Percentiles rank a stretch among this genome's conserved stretches.
Evolutionary conservation across 129 eudicot species (phyloP).

Genomic region (Saussurea involucrata): DNA sequence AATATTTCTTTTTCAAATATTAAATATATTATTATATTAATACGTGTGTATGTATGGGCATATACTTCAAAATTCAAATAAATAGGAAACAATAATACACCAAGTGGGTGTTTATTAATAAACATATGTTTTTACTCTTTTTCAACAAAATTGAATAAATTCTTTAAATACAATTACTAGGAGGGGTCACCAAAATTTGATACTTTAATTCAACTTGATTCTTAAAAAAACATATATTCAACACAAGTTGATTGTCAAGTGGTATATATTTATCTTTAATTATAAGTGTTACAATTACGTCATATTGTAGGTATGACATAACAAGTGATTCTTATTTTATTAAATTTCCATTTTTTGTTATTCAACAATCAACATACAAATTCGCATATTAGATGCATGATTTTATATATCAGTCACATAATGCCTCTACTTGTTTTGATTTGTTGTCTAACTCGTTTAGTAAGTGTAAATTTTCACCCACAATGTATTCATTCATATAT

Average conservation of each 20-base stretch:
- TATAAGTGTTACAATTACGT: not conserved
- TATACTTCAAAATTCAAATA: not conserved
- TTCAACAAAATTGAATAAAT: not conserved
- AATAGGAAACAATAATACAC: constrained; percentile 3
- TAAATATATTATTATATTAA: too few relatives aligned
- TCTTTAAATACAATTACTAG: not conserved
- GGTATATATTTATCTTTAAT: not conserved
- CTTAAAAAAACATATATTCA: not conserved
- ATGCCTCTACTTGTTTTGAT: not conserved
- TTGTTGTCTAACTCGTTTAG: not conserved
- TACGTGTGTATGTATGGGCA: not conserved
- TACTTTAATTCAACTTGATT: constrained; percentile 26
- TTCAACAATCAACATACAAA: too few relatives aligned
- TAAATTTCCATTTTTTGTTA: too few relatives aligned
- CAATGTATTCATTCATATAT: too few relatives aligned
- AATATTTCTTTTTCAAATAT: too few relatives aligned
- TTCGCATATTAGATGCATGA: not conserved
- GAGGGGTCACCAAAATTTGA: not conserved
- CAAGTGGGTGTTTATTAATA: constrained; percentile 17
- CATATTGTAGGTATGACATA: not conserved
- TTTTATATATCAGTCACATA: not conserved
- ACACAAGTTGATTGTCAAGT: constrained; percentile 32
- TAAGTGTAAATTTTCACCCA: not conserved
- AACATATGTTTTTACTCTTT: not conserved
- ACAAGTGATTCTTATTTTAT: not conserved